These are phyloP conservation scores for Fusarium continuum DNA, from an alignment of 2,329 filamentous ascomycete species.

Conservation along the genomic window DNA sequence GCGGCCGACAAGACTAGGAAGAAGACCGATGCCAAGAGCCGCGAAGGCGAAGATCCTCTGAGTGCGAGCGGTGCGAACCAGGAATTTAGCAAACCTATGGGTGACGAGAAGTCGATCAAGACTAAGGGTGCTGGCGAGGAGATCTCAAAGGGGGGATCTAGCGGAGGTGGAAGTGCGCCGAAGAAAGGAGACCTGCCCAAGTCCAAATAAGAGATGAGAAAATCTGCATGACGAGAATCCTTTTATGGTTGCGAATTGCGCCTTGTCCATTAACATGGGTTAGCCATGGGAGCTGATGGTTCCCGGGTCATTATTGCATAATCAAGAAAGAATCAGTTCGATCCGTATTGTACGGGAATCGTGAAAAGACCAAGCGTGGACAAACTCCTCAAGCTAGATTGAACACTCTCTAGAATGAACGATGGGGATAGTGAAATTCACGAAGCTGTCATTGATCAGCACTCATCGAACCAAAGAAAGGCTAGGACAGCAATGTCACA, in stretches of 20 bases:
- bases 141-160: constrained; percentile 49
- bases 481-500: too few relatives aligned
- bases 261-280: not conserved
- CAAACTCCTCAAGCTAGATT: not conserved
- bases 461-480: too few relatives aligned
- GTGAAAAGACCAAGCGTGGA: not conserved
- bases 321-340: not conserved
- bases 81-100: constrained; percentile 52
- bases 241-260: not conserved
- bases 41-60: constrained; percentile 46
- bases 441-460: too few relatives aligned
- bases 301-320: not conserved
- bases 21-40: constrained; percentile 48
- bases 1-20: constrained; percentile 62
- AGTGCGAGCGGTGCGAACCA: constrained; percentile 57
- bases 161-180: constrained; percentile 43
- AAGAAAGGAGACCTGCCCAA: constrained; percentile 43
- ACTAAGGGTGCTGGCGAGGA: constrained; percentile 47
- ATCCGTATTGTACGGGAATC: not conserved
- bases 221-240: not conserved
- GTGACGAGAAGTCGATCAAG: constrained; percentile 48
- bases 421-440: too few relatives aligned
- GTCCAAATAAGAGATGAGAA: constrained; percentile 9
- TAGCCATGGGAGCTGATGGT: not conserved
- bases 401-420: too few relatives aligned